phyloP scores from a whole-genome alignment of 192 early-diverging fungal species.

The Umbelopsis sp. region DNA sequence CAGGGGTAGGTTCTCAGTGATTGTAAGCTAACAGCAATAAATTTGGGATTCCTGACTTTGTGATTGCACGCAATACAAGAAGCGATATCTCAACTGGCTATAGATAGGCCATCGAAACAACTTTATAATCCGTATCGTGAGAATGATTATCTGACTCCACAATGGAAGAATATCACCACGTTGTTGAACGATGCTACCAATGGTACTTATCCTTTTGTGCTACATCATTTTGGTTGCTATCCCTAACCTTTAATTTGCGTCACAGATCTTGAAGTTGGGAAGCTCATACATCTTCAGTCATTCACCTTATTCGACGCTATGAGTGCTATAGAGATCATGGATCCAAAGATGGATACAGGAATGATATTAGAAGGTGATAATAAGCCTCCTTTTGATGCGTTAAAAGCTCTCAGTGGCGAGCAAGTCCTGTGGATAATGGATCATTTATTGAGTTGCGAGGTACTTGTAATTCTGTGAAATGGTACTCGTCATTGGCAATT shows the following conservation, averaged over 20 bases:
- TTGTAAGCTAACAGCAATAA: too few relatives aligned
- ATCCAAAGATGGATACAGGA: constrained; percentile 66
- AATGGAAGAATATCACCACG: constrained; percentile 51
- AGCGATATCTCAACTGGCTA: constrained; percentile 27
- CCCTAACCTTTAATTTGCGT: not conserved
- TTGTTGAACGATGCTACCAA: constrained; percentile 47
- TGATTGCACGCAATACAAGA: constrained; percentile 18
- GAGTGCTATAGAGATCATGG: constrained; percentile 69
- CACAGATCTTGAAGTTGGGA: constrained; percentile 56
- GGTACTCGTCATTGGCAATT: not conserved
- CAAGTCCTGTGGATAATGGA: constrained; percentile 58
- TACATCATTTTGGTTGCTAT: not conserved
- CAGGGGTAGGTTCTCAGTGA: constrained; percentile 2
- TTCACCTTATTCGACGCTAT: constrained; percentile 66
- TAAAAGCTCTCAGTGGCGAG: constrained; percentile 32
- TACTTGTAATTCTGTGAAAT: constrained; percentile 13
- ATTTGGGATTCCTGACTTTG: not conserved
- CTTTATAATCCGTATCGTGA: constrained; percentile 23
- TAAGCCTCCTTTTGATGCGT: constrained; percentile 41
- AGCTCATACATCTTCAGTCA: constrained; percentile 54
- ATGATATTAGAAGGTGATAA: constrained; percentile 52
- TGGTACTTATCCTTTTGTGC: constrained; percentile 32
- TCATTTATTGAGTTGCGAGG: constrained; percentile 54
- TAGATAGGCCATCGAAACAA: constrained; percentile 10
- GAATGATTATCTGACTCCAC: constrained; percentile 29